These are phyloP conservation scores for Hortiboletus campestris DNA, from an alignment of 768 basidiomycete species.

Conservation along the genomic window DNA sequence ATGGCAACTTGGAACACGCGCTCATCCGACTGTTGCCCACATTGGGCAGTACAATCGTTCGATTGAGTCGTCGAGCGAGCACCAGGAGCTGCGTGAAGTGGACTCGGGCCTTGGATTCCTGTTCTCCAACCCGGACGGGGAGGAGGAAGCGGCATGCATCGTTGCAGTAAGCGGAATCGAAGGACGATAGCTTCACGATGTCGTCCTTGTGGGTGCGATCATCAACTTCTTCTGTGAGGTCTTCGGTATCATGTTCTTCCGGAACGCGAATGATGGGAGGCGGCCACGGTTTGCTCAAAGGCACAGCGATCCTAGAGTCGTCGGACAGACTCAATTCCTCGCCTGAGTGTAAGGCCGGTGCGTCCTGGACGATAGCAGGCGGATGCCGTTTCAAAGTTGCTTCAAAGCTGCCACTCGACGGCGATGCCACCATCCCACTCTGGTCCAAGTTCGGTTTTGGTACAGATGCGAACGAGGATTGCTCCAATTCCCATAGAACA, in stretches of 20 bases:
- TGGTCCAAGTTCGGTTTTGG: neutral
- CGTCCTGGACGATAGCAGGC: neutral
- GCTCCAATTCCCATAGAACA: constrained; percentile 17
- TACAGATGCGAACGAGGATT: constrained; percentile 11
- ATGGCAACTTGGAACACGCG: constrained; percentile 47
- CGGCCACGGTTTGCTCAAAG: constrained; percentile 24
- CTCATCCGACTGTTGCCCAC: constrained; percentile 56
- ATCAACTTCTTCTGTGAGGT: neutral
- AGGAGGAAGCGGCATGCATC: constrained; percentile 46
- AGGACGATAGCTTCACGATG: neutral
- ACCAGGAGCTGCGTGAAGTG: constrained; percentile 53
- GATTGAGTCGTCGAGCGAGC: constrained; percentile 48
- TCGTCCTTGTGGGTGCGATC: neutral
- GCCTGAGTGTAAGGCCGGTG: neutral
- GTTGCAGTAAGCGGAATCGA: constrained; percentile 25
- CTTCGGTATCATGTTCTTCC: constrained; percentile 14
- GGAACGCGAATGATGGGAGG: constrained; percentile 37
- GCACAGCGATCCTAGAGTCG: neutral
- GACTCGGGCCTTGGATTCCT: constrained; percentile 55
- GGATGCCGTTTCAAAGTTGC: neutral
- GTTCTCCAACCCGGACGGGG: constrained; percentile 50
- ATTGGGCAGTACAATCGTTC: constrained; percentile 61
- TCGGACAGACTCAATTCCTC: neutral
- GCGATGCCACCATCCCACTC: neutral
- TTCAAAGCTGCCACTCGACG: neutral